phyloP scores from a whole-genome alignment of 176 grass and related monocot species.

The bread wheat (Triticum aestivum) region DNA sequence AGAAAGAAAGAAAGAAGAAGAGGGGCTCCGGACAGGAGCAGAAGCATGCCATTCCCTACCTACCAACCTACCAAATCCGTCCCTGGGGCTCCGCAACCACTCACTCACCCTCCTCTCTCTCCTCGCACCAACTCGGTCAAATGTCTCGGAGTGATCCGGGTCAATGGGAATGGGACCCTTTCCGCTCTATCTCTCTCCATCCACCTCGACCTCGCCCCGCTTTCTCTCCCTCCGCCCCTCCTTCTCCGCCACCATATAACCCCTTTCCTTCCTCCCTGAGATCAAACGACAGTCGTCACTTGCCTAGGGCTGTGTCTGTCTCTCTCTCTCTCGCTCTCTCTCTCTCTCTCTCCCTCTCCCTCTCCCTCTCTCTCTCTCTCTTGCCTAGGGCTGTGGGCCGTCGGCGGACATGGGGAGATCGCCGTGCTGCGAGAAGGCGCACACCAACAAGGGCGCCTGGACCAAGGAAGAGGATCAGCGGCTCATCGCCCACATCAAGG shows the following conservation, averaged over 20 bases:
- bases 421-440: constrained; percentile 93
- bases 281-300: background rate
- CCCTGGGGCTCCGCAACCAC: constrained; percentile 37
- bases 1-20: background rate
- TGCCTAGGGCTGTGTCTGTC: background rate
- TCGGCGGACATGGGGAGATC: constrained; percentile 65
- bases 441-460: constrained; percentile 96
- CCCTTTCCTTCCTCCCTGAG: background rate
- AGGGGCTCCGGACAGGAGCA: background rate
- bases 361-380: background rate
- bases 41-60: constrained; percentile 31
- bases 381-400: background rate
- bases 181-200: constrained; percentile 16
- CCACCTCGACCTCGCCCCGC: constrained; percentile 14
- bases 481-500: constrained; percentile 73
- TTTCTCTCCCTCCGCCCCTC: constrained; percentile 22
- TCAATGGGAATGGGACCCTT: constrained; percentile 27
- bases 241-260: background rate
- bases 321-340: no score
- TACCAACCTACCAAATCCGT: constrained; percentile 54
- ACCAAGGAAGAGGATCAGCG: constrained; percentile 90
- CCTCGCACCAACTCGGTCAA: constrained; percentile 62
- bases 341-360: background rate
- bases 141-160: constrained; percentile 29
- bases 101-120: background rate